Evolutionary conservation across 2,329 filamentous ascomycete species (phyloP).

Genomic region (Fusarium domesticum): DNA sequence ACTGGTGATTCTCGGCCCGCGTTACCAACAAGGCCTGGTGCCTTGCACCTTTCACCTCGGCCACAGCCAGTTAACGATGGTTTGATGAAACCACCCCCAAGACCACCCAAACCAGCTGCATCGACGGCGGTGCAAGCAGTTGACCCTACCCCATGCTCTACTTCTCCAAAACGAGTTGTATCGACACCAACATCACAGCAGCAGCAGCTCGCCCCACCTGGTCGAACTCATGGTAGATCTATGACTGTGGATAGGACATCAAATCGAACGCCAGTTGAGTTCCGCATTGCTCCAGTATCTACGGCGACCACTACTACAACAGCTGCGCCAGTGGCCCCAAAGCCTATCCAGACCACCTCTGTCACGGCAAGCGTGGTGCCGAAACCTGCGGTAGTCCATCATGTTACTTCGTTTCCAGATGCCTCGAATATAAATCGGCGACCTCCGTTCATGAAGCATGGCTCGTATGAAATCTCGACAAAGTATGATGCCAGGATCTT

Average conservation of each 20-base stretch:
- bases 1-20: slow-evolving; percentile 46
- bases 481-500: slow-evolving; percentile 85
- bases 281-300: slow-evolving; percentile 23
- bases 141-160: slow-evolving; percentile 15
- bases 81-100: slow-evolving; percentile 37
- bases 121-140: slow-evolving; percentile 18
- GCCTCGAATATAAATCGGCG: slow-evolving; percentile 79
- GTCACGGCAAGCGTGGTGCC: slow-evolving; percentile 21
- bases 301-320: slow-evolving; percentile 14
- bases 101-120: slow-evolving; percentile 42
- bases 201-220: slow-evolving; percentile 28
- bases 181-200: slow-evolving; percentile 32
- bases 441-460: slow-evolving; percentile 70
- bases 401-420: slow-evolving; percentile 72
- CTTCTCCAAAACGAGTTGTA: slow-evolving; percentile 32
- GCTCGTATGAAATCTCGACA: slow-evolving; percentile 72
- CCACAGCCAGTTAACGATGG: slow-evolving; percentile 14
- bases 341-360: slow-evolving; percentile 17
- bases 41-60: slow-evolving; percentile 24
- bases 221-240: slow-evolving; percentile 31
- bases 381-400: slow-evolving; percentile 45
- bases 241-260: slow-evolving; percentile 37
- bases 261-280: slow-evolving; percentile 25
- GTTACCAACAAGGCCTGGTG: slow-evolving; percentile 49
- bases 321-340: slow-evolving; percentile 15